A percentile compares a stretch with the other conserved stretches of the same genome.
These are phyloP conservation scores for Tolypocladium cylindrosporum DNA, from an alignment of 2,329 filamentous ascomycete species.

Conservation along the genomic window DNA sequence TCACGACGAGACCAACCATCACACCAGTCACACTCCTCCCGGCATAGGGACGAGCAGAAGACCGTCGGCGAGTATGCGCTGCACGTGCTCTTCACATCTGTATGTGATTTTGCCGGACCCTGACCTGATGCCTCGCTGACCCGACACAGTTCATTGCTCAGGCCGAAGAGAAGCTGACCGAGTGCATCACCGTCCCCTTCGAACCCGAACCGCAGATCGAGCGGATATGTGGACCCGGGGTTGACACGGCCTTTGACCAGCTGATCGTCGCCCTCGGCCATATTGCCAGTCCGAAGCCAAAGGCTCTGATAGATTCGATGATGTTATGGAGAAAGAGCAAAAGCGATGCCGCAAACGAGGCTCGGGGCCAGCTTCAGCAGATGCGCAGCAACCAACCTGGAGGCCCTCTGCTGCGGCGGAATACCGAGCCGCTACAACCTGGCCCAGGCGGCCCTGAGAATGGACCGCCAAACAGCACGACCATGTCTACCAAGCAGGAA, in stretches of 20 bases:
- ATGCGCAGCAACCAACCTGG: conserved; percentile 30
- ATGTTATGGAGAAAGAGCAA: conserved; percentile 98
- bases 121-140: conserved; percentile 5
- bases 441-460: conserved; percentile 17
- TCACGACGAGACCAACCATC: conserved; percentile 62
- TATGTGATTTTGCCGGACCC: conserved; percentile 28
- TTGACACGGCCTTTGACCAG: conserved; percentile 85
- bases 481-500: conserved; percentile 50
- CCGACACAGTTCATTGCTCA: conserved; percentile 69
- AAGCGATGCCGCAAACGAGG: conserved; percentile 74
- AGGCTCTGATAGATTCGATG: conserved; percentile 89
- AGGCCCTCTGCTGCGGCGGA: conserved; percentile 53
- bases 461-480: conserved; percentile 23
- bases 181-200: conserved; percentile 70
- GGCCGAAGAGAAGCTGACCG: conserved; percentile 91
- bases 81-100: conserved; percentile 90
- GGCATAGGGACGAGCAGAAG: conserved; percentile 66
- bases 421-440: conserved; percentile 60
- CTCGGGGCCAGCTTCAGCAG: conserved; percentile 48
- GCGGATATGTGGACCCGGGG: conserved; percentile 78
- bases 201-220: conserved; percentile 81
- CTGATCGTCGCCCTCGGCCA: conserved; percentile 87
- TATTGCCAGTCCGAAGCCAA: conserved; percentile 88
- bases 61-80: conserved; percentile 97
- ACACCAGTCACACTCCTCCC: conserved; percentile 67